phyloP scores from a whole-genome alignment of 139 green algal species.

The Auxenochlorella protothecoides region DNA sequence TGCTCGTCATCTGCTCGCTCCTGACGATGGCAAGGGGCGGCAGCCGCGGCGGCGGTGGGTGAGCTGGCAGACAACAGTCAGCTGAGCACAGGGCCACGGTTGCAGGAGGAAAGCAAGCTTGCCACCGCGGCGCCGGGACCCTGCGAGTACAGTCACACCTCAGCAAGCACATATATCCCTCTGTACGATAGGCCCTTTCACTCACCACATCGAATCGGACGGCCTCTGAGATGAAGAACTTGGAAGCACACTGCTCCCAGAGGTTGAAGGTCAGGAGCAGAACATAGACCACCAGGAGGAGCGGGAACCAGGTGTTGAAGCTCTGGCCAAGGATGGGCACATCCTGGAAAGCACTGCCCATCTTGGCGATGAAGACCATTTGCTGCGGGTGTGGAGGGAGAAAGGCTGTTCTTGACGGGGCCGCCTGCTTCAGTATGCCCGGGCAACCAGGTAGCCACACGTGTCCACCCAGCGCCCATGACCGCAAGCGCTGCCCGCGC shows the following conservation, averaged over 20 bases:
- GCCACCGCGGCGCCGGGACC: too few species aligned
- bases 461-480: not conserved
- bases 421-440: not conserved
- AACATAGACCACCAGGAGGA: slow-evolving; percentile 55
- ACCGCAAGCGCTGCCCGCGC: not conserved
- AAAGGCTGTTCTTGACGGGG: too few species aligned
- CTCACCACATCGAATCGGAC: slow-evolving; percentile 12
- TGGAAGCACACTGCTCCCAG: slow-evolving; percentile 17
- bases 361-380: slow-evolving; percentile 60
- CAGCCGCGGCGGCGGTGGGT: slow-evolving; percentile 6
- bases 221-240: slow-evolving; percentile 15
- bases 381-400: not conserved
- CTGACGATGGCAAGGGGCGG: slow-evolving; percentile 27
- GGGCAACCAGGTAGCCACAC: not conserved
- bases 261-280: slow-evolving; percentile 40
- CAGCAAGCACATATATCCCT: too few species aligned
- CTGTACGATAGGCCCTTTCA: not conserved
- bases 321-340: slow-evolving; percentile 49
- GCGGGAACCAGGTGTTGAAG: slow-evolving; percentile 74
- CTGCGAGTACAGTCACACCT: too few species aligned
- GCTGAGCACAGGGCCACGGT: too few species aligned
- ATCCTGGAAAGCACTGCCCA: slow-evolving; percentile 63
- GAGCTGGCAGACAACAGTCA: too few species aligned
- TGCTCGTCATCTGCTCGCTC: slow-evolving; percentile 60
- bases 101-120: too few species aligned